phyloP scores from a whole-genome alignment of 768 basidiomycete species.

The Phallus indusiatus region DNA sequence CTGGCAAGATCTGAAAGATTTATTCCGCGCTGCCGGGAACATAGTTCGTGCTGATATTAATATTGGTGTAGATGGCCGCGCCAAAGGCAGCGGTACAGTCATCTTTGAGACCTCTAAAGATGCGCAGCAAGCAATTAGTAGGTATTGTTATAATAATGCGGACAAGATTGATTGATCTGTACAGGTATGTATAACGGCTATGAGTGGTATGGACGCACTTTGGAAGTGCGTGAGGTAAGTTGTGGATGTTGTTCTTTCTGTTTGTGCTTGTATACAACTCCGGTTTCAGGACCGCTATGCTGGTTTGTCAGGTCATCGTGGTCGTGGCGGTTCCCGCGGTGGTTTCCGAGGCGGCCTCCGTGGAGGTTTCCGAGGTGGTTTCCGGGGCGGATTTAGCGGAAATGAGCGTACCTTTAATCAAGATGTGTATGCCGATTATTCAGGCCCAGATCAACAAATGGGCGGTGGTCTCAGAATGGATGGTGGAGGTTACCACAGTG shows the following conservation, averaged over 20 bases:
- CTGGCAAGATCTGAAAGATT: conserved; percentile 97
- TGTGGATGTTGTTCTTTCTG: background rate
- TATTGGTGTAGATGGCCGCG: conserved; percentile 83
- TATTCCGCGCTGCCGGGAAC: conserved; percentile 92
- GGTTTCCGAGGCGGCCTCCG: conserved; percentile 34
- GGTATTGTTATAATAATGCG: conserved; percentile 21
- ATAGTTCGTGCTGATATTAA: conserved; percentile 96
- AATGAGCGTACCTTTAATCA: conserved; percentile 68
- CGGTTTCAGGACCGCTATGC: conserved; percentile 70
- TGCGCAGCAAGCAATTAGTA: conserved; percentile 86
- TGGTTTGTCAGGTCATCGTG: conserved; percentile 63
- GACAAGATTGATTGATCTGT: conserved; percentile 2
- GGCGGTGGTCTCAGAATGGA: conserved; percentile 30
- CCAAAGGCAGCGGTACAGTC: conserved; percentile 96
- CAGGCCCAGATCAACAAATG: conserved; percentile 66
- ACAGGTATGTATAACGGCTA: conserved; percentile 94
- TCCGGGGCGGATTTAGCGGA: conserved; percentile 34
- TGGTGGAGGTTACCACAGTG: conserved; percentile 22
- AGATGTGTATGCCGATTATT: conserved; percentile 88
- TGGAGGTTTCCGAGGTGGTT: conserved; percentile 45
- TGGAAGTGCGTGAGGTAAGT: conserved; percentile 90
- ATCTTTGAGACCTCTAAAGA: conserved; percentile 89
- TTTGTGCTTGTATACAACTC: background rate
- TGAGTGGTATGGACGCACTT: conserved; percentile 91
- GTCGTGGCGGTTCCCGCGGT: conserved; percentile 37